phyloP scores from a whole-genome alignment of 768 basidiomycete genomes.

The Lactifluus hygrophoroides region DNA sequence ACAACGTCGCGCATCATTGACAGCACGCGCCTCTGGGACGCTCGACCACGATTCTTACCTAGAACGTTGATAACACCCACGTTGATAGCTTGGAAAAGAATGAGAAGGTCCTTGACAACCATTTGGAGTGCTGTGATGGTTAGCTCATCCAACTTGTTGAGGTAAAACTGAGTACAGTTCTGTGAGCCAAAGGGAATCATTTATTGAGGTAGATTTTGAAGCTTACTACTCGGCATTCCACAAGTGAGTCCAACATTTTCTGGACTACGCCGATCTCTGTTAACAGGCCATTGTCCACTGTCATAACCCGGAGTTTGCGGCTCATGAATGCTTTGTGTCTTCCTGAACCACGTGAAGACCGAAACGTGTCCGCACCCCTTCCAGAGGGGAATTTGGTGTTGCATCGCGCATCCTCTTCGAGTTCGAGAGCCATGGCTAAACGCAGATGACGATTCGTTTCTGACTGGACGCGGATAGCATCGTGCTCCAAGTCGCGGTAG shows the following conservation, averaged over 20 bases:
- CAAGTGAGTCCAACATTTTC: conserved; percentile 76
- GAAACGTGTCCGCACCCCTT: background rate
- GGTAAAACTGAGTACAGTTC: conserved; percentile 60
- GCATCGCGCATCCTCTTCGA: conserved; percentile 43
- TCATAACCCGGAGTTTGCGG: conserved; percentile 80
- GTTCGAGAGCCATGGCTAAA: conserved; percentile 47
- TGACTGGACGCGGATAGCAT: conserved; percentile 87
- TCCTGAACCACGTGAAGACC: background rate
- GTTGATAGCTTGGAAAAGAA: conserved; percentile 93
- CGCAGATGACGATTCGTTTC: conserved; percentile 86
- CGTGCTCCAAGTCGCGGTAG: conserved; percentile 87
- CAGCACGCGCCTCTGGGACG: conserved; percentile 23
- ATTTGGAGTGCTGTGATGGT: conserved; percentile 82
- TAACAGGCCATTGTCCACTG: conserved; percentile 91
- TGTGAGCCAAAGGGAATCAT: background rate
- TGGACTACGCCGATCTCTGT: conserved; percentile 91
- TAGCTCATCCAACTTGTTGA: conserved; percentile 89
- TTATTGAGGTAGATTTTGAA: conserved; percentile 16
- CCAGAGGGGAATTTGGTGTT: conserved; percentile 16
- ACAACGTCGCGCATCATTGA: background rate
- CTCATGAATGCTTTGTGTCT: conserved; percentile 75
- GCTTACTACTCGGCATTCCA: conserved; percentile 81
- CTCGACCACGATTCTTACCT: conserved; percentile 40
- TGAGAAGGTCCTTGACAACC: conserved; percentile 92
- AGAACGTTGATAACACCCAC: conserved; percentile 84